Percentiles rank a stretch among this genome's conserved stretches.
These are phyloP conservation scores for Pichia insulana DNA, from an alignment of 805 yeast genomes.

Conservation along the genomic window DNA sequence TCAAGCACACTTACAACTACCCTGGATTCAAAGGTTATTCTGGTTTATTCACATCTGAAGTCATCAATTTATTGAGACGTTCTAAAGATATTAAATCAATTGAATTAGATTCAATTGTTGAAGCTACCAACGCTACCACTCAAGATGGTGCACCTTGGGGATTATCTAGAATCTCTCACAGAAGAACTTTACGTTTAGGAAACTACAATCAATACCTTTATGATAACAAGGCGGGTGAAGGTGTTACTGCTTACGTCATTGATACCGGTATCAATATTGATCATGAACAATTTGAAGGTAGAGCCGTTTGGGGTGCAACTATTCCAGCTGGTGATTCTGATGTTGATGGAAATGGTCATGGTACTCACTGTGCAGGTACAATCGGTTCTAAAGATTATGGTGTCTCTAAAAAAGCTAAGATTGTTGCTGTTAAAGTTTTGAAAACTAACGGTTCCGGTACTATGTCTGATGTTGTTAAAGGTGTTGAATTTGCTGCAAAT, in stretches of 20 bases:
- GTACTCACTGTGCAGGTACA: slow-evolving; percentile 96
- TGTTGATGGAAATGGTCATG: slow-evolving; percentile 85
- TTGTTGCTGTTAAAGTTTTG: slow-evolving; percentile 79
- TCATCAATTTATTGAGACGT: slow-evolving; percentile 57
- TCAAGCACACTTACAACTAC: slow-evolving; percentile 53
- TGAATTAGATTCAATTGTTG: slow-evolving; percentile 68
- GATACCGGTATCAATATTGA: slow-evolving; percentile 80
- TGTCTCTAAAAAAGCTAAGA: slow-evolving; percentile 70
- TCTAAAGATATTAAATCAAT: slow-evolving; percentile 50
- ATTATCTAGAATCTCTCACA: slow-evolving; percentile 80
- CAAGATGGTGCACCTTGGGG: slow-evolving; percentile 95
- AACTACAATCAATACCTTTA: slow-evolving; percentile 66
- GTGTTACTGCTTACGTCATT: slow-evolving; percentile 78
- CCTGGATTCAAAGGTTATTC: slow-evolving; percentile 69
- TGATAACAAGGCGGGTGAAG: slow-evolving; percentile 68
- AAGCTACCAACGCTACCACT: slow-evolving; percentile 50
- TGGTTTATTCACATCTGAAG: slow-evolving; percentile 71
- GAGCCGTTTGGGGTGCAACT: slow-evolving; percentile 83
- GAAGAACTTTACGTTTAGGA: slow-evolving; percentile 58
- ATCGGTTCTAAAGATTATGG: slow-evolving; percentile 76
- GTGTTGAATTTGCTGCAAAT: slow-evolving; percentile 77
- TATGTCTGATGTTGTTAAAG: slow-evolving; percentile 77
- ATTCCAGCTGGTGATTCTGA: slow-evolving; percentile 65
- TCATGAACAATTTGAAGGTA: slow-evolving; percentile 73
- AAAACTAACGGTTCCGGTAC: slow-evolving; percentile 77